Conservation (phyloP, 1,284 basidiomycete species). For the Phaffia rhodozyma region DNA sequence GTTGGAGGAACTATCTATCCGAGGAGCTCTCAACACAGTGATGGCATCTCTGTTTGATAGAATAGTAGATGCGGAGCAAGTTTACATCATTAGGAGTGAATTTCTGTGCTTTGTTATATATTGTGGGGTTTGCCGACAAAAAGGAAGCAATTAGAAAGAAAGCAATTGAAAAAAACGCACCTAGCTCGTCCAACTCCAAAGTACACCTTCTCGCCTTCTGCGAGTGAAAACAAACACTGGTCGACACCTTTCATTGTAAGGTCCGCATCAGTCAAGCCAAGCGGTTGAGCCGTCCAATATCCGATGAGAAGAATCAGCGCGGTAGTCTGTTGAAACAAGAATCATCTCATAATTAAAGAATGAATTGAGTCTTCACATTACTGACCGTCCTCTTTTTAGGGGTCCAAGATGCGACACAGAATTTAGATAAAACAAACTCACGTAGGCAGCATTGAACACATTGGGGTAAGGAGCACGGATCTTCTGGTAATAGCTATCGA, state of each 20-base stretch:
- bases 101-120: too few species aligned
- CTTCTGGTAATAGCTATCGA: slow-evolving; percentile 7
- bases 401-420: not conserved
- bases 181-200: slow-evolving; percentile 17
- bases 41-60: slow-evolving; percentile 13
- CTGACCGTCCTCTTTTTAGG: not conserved
- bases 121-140: too few species aligned
- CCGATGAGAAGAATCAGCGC: slow-evolving; percentile 14
- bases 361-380: too few species aligned
- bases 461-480: not conserved
- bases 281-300: slow-evolving; percentile 1
- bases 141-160: not conserved
- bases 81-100: not conserved
- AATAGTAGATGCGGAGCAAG: not conserved
- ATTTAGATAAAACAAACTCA: not conserved
- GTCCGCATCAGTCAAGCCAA: not conserved
- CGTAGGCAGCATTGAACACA: slow-evolving; percentile 15
- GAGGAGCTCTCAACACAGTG: slow-evolving; percentile 10
- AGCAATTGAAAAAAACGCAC: not conserved
- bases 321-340: not conserved
- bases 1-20: slow-evolving; percentile 4
- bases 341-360: not conserved
- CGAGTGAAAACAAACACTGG: not conserved
- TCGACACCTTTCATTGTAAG: slow-evolving; percentile 1
- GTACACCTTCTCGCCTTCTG: slow-evolving; percentile 6